Percentiles rank a stretch among this genome's conserved stretches.
Evolutionary conservation across 768 basidiomycete genomes (phyloP).

Genomic region (Saitozyma podzolica): DNA sequence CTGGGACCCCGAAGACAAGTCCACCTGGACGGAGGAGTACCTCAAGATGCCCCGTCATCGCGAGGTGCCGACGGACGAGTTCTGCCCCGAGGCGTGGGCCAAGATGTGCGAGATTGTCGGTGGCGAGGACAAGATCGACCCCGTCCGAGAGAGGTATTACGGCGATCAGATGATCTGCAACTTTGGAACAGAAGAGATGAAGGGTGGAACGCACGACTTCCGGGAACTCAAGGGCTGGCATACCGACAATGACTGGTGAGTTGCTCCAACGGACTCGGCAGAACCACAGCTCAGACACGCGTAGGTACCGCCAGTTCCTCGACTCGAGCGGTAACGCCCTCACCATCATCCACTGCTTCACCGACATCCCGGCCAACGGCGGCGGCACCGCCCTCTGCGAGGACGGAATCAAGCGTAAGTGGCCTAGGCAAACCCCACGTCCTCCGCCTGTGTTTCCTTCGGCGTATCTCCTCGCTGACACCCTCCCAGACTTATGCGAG

Average conservation of each 20-base stretch:
- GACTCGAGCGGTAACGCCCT: constrained; percentile 33
- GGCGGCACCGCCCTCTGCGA: constrained; percentile 30
- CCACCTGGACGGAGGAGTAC: constrained; percentile 20
- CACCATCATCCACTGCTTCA: constrained; percentile 36
- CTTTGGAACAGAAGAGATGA: constrained; percentile 22
- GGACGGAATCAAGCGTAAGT: constrained; percentile 29
- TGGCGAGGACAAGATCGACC: constrained; percentile 31
- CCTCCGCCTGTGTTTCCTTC: background rate
- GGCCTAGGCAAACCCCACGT: background rate
- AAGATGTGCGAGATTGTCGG: constrained; percentile 38
- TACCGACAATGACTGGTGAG: constrained; percentile 18
- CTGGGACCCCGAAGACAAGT: constrained; percentile 29
- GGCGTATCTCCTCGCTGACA: background rate
- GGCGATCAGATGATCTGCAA: constrained; percentile 39
- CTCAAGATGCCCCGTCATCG: constrained; percentile 24
- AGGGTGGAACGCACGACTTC: background rate
- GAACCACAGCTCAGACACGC: background rate
- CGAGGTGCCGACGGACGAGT: constrained; percentile 26
- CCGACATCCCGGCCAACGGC: constrained; percentile 25
- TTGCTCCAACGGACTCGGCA: background rate
- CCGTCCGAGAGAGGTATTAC: constrained; percentile 27
- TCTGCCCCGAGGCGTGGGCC: constrained; percentile 32
- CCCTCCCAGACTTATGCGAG: constrained; percentile 14
- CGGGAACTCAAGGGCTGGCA: constrained; percentile 30
- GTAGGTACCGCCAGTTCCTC: constrained; percentile 36